Conservation (phyloP, 257 asterid species). For the Solanum boliviense region DNA sequence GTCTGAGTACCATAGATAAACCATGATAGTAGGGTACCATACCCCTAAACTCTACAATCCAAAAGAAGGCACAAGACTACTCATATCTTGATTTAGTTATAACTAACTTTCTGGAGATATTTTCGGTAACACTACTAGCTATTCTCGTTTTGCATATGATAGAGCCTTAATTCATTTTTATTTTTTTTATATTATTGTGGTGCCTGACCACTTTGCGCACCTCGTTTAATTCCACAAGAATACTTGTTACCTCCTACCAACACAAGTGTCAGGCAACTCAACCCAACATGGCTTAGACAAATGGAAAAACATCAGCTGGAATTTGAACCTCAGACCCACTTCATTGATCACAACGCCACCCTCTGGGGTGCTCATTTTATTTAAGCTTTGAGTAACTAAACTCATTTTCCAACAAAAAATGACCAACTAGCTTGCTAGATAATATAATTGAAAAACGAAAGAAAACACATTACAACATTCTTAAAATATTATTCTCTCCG, state of each 20-base stretch:
- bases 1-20: background rate
- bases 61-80: background rate
- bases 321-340: background rate
- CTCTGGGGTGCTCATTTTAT: background rate
- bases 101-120: background rate
- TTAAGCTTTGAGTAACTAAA: background rate
- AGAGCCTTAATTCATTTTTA: background rate
- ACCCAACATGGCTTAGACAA: background rate
- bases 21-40: background rate
- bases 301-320: background rate
- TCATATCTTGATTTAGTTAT: background rate
- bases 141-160: background rate
- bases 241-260: background rate
- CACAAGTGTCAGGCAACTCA: background rate
- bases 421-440: background rate
- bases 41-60: background rate
- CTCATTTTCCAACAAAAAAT: background rate
- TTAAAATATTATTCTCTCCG: background rate
- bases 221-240: background rate
- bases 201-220: background rate
- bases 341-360: background rate
- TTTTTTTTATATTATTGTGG: too few relatives aligned
- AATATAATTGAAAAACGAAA: background rate
- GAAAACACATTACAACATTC: background rate
- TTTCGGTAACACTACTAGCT: background rate